Evolutionary conservation across 768 basidiomycete species (phyloP).

Genomic region (Dentipellis sp.): DNA sequence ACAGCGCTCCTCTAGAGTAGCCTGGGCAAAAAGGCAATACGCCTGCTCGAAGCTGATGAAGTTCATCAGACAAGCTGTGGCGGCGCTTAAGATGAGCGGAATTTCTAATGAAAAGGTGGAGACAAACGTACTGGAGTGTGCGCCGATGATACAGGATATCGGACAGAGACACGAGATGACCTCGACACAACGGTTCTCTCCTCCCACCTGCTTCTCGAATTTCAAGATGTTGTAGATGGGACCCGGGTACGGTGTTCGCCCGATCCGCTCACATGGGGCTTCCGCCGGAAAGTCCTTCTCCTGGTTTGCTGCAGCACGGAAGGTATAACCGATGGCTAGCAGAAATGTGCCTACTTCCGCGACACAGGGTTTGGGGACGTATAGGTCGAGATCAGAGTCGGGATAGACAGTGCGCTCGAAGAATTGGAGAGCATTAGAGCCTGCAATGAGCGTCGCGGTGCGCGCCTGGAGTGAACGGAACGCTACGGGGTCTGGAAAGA

Average conservation of each 20-base stretch:
- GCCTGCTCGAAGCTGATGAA: neutral
- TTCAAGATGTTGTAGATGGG: neutral
- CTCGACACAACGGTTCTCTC: neutral
- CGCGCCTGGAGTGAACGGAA: slow-evolving; percentile 35
- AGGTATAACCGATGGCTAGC: neutral
- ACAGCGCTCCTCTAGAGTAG: neutral
- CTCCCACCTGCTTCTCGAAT: neutral
- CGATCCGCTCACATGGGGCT: neutral
- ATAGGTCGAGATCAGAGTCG: slow-evolving; percentile 41
- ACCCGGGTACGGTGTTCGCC: neutral
- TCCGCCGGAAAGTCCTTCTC: neutral
- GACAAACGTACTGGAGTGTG: neutral
- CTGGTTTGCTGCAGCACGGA: neutral
- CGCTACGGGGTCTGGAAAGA: slow-evolving; percentile 25
- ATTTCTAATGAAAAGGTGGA: neutral
- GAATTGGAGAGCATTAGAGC: slow-evolving; percentile 45
- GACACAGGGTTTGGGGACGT: neutral
- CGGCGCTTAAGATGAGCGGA: neutral
- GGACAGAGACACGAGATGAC: neutral
- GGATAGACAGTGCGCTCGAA: slow-evolving; percentile 35
- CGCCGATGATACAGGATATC: neutral
- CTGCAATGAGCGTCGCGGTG: slow-evolving; percentile 41
- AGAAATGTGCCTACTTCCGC: neutral
- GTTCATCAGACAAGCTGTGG: neutral
- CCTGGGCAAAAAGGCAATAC: neutral